Evolutionary conservation across 805 yeast genomes (phyloP), one percentile per base, ranked within the genome.

Genomic region (Kodamaea kaohsiungensis): DNA sequence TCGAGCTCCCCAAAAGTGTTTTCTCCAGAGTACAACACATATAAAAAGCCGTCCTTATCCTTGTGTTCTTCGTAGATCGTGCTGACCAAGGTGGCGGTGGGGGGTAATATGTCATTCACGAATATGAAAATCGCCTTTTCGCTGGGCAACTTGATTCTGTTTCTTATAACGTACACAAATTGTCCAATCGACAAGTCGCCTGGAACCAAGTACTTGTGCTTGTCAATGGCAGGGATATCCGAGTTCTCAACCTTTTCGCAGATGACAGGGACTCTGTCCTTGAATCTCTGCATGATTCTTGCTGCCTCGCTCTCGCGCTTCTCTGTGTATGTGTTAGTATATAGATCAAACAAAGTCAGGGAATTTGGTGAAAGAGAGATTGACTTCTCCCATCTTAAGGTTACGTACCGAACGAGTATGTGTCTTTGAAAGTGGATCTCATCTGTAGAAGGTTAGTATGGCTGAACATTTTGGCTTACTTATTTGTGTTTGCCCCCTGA

Each of bases 81-180:
- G 64, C 96, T 88, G 95, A 95, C 91, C 61, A 95, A 82, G 15
- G 98, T 96, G 17, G 98, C 98, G 2, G 99, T 95, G 47, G 98
- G 98, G 9, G 99, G 99, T 62, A 95, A 81, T 54, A 95, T 91
- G 70, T 95, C 99, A 68, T 95, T 93, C 59, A 95, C 97, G 71
- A 95, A 95, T 61, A 95, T 91, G 73, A 95, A 95, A 60, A 95
- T 93, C 45, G 99, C 99, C 86, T 93, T 92, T 72, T 95, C 99
- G 27, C 97, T 89, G 48, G 97, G 97, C 59, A 95, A 82, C 78
- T 89, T 89, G 72, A 95, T 92, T 71, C 99, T 87, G 76, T 93
- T 92, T 74, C 99, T 87, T 64, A 95, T 91, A 57, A 95, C 99
- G 68, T 95, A 95, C 46, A 95, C 99, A 76, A 95, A 93, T 73